Evolutionary conservation across 306 rosid genomes (phyloP), one percentile per base, ranked within the genome.

Genomic region (Luffa aegyptiaca): DNA sequence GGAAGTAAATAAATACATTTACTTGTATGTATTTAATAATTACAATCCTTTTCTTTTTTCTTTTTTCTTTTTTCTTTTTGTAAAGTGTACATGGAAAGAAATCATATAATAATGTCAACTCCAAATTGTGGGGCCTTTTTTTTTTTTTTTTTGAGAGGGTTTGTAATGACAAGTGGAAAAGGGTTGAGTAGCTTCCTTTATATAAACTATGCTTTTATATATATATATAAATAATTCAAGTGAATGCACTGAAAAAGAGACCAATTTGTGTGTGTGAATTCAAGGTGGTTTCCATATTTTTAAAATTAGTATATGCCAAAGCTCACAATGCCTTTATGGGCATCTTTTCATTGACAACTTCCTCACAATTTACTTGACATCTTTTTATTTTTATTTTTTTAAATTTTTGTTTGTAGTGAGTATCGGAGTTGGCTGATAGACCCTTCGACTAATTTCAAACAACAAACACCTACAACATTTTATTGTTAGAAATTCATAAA

Each of bases 171-270:
- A 65, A 41, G 44, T 65, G 72, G 46, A 65, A 65, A 65, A 39
- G 76, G 76, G 0, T n/a, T 45, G 39, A 42, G 53, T 9, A 36
- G 17, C 51, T 44, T 36, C 18, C 36, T 69, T 71, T 46, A 71
- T 68, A n/a, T 9, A 6, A 71, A 45, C 21, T 46, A 42, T 45
- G 37, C 11, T 70, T 26, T 26, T 26, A n/a, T n/a, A n/a, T n/a
- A n/a, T n/a, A n/a, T n/a, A 46, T 45, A 26, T 72, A 26, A 26
- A 26, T 26, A 26, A 26, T 26, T 13, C 6, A 46, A 46, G 42
- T 72, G 77, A 72, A 45, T 45, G 59, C 77, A 72, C 58, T 48
- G 77, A 72, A 72, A 45, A 48, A 72, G 77, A 72, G 58, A 42
- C 59, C 41, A 46, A 46, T 45, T 20, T 64, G 2, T 64, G 5